Evolutionary conservation across 164 flowering plant species (phyloP), one percentile per base, ranked within the genome.

Genomic region (Magnolia officinalis): DNA sequence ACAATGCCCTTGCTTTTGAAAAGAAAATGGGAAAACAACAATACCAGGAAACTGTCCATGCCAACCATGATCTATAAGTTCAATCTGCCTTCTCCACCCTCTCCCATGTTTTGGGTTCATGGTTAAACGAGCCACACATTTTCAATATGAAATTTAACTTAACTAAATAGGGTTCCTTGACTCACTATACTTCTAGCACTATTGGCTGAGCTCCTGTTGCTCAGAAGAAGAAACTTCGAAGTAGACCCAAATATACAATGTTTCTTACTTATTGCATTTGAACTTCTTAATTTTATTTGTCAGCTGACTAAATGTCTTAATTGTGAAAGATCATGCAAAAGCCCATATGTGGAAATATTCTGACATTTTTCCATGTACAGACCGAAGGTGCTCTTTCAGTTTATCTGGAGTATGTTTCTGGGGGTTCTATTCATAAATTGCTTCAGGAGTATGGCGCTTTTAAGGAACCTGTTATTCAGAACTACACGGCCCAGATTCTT

Each of bases 371-470:
- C 19, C 52, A 65, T 31, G 19, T 26, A 24, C 89, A 92, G 97
- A 87, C 80, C 8, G 93, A 82, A 67, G 90, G 88, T 65, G 84
- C 82, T 67, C 83, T 91, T 2, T 91, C 85, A 24, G 86, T 92
- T 71, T 92, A 87, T 74, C 77, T 92, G 77, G 95, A 92, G 86
- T 92, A 83, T 81, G 91, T 91, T 2, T 88, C 97, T 20, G 97
- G 97, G 67, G 97, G 97, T 18, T 92, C 95, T 24, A 90, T 92
- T 64, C 81, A 89, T 79, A 92, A 91, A 82, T 78, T 92, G 67
- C 93, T 91, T 73, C 93, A 87, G 79, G 95, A 92, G 16, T 91
- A 91, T 80, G 95, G 97, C 1, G 86, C 81, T 37, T 84, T 92
- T 71, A 86, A 83, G 24, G 97, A 91, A 81, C 72, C 77, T 26